Evolutionary conservation across 2,329 filamentous ascomycete species (phyloP).

Genomic region (Aspergillus spinulosporus): DNA sequence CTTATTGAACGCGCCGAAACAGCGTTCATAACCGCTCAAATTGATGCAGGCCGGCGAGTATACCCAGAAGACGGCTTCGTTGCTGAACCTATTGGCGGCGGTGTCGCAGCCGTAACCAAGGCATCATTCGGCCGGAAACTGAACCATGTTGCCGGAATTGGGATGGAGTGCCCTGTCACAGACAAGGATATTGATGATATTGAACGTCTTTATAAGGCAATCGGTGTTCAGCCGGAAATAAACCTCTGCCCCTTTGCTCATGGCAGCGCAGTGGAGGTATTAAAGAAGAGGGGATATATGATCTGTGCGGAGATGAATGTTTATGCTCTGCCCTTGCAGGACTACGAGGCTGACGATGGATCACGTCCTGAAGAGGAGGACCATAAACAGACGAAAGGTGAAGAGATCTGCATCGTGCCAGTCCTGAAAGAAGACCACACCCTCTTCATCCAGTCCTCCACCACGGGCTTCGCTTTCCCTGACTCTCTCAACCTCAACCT

Average conservation of each 20-base stretch:
- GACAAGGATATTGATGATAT: constrained; percentile 13
- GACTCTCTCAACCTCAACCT: too few species aligned
- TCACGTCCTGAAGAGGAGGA: too few species aligned
- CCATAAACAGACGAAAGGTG: too few species aligned
- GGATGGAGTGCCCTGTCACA: constrained; percentile 21
- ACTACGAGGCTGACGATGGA: background rate
- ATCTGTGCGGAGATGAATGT: background rate
- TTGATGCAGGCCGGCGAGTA: background rate
- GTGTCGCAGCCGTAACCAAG: constrained; percentile 17
- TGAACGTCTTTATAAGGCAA: constrained; percentile 4
- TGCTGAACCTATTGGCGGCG: background rate
- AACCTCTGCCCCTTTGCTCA: background rate
- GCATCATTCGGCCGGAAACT: constrained; percentile 15
- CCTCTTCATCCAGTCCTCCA: too few species aligned
- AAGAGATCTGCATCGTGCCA: too few species aligned
- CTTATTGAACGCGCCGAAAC: too few species aligned
- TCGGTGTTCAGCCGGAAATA: background rate
- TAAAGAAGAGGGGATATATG: background rate
- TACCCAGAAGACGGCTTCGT: background rate
- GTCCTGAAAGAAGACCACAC: too few species aligned
- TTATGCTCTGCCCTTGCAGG: background rate
- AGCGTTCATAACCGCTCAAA: too few species aligned
- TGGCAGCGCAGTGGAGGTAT: background rate
- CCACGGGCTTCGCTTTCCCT: too few species aligned
- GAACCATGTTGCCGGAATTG: constrained; percentile 21